Conservation (phyloP, 2,329 filamentous ascomycete species). For the Tolypocladium pustulatum region DNA sequence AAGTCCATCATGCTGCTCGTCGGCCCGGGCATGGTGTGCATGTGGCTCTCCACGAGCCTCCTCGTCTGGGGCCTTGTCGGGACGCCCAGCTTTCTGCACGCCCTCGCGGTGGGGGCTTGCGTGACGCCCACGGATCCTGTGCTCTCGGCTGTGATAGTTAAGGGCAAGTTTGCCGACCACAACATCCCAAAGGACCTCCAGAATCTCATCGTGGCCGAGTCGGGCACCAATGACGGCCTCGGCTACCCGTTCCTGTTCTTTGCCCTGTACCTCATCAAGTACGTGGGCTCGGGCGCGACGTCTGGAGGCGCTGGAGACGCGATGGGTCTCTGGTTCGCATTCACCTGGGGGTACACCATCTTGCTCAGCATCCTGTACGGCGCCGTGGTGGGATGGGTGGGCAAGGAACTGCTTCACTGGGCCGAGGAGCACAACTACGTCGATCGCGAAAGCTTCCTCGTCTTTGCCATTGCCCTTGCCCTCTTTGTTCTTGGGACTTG, state of each 20-base stretch:
- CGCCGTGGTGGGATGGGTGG: conserved; percentile 65
- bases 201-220: conserved; percentile 71
- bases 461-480: conserved; percentile 76
- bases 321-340: conserved; percentile 72
- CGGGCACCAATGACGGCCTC: conserved; percentile 79
- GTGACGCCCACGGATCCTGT: conserved; percentile 90
- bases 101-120: conserved; percentile 71
- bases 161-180: conserved; percentile 85
- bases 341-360: conserved; percentile 79
- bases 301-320: conserved; percentile 53
- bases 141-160: conserved; percentile 80
- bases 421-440: conserved; percentile 73
- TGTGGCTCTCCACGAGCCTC: conserved; percentile 79
- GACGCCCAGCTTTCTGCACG: conserved; percentile 61
- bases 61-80: conserved; percentile 70
- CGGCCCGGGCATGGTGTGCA: conserved; percentile 72
- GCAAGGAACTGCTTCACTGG: conserved; percentile 74
- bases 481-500: conserved; percentile 82
- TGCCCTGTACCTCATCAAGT: conserved; percentile 74
- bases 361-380: conserved; percentile 71
- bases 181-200: conserved; percentile 77
- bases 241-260: conserved; percentile 86
- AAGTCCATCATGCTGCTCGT: conserved; percentile 63
- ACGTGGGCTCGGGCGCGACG: conserved; percentile 48
- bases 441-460: conserved; percentile 77